Percentiles rank a stretch among this genome's conserved stretches.
Conservation (phyloP, 2,329 filamentous ascomycete genomes). For the Ceratocystis smalleyi region DNA sequence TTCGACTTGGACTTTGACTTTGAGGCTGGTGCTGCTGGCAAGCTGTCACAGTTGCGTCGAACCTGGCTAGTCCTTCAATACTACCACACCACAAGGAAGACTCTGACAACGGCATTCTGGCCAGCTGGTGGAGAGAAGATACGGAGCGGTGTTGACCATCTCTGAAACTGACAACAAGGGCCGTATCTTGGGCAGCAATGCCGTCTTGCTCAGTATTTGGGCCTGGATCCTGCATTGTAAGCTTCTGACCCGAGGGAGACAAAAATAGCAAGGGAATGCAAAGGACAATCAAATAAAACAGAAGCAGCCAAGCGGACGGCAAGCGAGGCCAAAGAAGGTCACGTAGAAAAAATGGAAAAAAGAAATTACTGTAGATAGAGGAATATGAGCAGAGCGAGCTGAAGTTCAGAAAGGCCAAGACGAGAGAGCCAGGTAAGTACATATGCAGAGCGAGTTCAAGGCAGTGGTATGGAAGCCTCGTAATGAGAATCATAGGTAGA, state of each 20-base stretch:
- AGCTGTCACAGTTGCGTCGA: neutral
- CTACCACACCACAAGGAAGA: neutral
- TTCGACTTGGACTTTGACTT: neutral
- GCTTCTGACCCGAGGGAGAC: neutral
- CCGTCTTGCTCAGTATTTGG: neutral
- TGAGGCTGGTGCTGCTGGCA: neutral
- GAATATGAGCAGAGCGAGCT: neutral
- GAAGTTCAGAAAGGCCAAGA: neutral
- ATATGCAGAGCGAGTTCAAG: neutral
- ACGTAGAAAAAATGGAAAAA: neutral
- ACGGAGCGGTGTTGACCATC: neutral
- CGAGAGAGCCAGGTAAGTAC: neutral
- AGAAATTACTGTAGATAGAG: neutral
- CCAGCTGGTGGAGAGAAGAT: neutral
- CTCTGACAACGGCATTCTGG: neutral
- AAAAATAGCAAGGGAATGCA: neutral
- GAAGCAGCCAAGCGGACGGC: neutral
- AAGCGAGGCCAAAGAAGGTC: neutral
- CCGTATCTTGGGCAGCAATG: constrained; percentile 5
- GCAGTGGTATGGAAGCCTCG: constrained; percentile 1
- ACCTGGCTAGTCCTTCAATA: neutral
- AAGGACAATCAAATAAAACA: neutral
- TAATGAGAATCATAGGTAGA: neutral
- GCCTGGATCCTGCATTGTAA: neutral
- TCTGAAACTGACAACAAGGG: neutral